These are phyloP conservation scores for Penicillium sp. DNA, from an alignment of 2,329 filamentous ascomycete species.

Conservation along the genomic window DNA sequence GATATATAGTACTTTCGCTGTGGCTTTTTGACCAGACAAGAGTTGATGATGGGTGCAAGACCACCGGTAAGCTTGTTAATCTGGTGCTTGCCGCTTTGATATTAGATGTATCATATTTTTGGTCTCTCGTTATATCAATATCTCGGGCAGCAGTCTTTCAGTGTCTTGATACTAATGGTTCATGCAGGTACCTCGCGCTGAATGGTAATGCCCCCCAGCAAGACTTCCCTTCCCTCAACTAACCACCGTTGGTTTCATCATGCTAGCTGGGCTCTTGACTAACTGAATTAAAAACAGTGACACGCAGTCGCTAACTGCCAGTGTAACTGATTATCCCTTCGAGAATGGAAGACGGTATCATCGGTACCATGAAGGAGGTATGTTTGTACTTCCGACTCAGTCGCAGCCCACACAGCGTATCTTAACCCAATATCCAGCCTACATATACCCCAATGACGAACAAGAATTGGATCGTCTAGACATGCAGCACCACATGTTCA, in stretches of 20 bases:
- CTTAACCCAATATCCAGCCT: constrained; percentile 33
- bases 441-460: constrained; percentile 56
- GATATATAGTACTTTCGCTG: constrained; percentile 8
- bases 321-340: constrained; percentile 46
- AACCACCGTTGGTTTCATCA: not conserved
- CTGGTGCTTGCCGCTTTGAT: not conserved
- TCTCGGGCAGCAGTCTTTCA: not conserved
- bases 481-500: constrained; percentile 58
- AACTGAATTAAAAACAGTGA: constrained; percentile 30
- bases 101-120: not conserved
- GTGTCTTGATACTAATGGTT: constrained; percentile 1
- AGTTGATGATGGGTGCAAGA: constrained; percentile 19
- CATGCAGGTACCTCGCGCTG: not conserved
- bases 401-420: not conserved
- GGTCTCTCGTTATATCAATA: not conserved
- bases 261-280: not conserved
- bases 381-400: constrained; percentile 13
- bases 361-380: constrained; percentile 48
- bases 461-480: constrained; percentile 58
- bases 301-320: constrained; percentile 46
- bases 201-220: constrained; percentile 3
- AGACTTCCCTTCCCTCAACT: not conserved
- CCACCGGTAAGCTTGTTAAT: constrained; percentile 14
- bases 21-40: constrained; percentile 2
- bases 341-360: constrained; percentile 48